Percentiles rank a stretch among this genome's conserved stretches.
Evolutionary conservation across 2,329 filamentous ascomycete genomes (phyloP).

Genomic region (Neofusicoccum sp.): DNA sequence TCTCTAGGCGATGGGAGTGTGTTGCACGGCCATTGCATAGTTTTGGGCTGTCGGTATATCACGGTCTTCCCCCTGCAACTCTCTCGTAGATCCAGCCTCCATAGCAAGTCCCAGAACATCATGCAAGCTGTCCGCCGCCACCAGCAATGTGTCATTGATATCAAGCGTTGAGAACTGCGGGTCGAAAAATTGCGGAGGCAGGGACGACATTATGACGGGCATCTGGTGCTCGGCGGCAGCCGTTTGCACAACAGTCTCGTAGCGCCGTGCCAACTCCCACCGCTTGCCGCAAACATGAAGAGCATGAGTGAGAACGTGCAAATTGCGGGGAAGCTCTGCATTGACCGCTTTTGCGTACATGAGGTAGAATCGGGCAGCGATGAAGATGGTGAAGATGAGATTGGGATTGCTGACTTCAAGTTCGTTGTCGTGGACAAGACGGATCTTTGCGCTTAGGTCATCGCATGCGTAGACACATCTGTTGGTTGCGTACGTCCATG

Average conservation of each 20-base stretch:
- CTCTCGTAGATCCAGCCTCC: not conserved
- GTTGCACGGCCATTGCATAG: no score
- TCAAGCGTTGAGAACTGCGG: conserved; percentile 27
- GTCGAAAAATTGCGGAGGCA: conserved; percentile 29
- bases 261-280: conserved; percentile 26
- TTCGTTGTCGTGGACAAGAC: conserved; percentile 23
- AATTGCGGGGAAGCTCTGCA: conserved; percentile 22
- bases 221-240: conserved; percentile 27
- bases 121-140: conserved; percentile 24
- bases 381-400: conserved; percentile 26
- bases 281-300: conserved; percentile 27
- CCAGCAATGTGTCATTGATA: conserved; percentile 25
- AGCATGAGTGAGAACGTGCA: conserved; percentile 25
- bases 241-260: conserved; percentile 26
- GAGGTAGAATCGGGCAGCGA: conserved; percentile 27
- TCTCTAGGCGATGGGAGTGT: no score
- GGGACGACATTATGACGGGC: conserved; percentile 21
- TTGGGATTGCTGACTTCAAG: conserved; percentile 26
- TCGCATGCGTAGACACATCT: conserved; percentile 29
- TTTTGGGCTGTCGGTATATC: no score
- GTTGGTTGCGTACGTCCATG: conserved; percentile 29
- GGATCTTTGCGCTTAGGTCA: conserved; percentile 26
- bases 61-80: not conserved
- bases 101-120: not conserved
- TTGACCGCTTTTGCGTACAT: conserved; percentile 26